A percentile compares a stretch with the other conserved stretches of the same genome.
phyloP scores from a whole-genome alignment of 139 green algal genomes.

The Chlorella sorokiniana region DNA sequence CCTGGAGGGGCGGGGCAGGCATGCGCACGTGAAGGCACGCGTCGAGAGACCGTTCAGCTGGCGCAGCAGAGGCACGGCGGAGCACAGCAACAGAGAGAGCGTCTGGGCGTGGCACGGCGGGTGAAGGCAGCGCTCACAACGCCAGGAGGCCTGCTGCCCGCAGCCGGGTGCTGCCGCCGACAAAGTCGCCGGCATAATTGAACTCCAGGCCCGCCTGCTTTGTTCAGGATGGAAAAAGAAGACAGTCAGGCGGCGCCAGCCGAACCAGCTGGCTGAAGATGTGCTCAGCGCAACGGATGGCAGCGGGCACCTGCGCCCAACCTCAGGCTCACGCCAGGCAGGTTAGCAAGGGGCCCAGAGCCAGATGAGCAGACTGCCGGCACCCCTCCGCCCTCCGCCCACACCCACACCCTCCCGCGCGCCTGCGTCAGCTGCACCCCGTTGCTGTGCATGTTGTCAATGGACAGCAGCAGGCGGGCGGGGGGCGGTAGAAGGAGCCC shows the following conservation, averaged over 20 bases:
- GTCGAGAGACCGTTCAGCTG: not conserved
- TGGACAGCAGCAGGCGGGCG: conserved; percentile 32
- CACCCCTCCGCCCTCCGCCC: not conserved
- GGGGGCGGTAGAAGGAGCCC: conserved; percentile 31
- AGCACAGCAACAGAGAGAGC: too few species aligned
- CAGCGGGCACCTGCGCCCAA: too few species aligned
- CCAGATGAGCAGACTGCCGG: too few species aligned
- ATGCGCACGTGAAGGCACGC: not conserved
- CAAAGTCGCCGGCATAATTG: conserved; percentile 10
- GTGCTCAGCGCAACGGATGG: too few species aligned
- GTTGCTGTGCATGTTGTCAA: conserved; percentile 34
- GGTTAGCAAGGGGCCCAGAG: too few species aligned
- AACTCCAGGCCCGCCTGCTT: conserved; percentile 36
- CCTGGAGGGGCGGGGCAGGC: not conserved
- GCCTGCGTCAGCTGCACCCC: conserved; percentile 30
- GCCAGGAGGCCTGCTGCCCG: conserved; percentile 12
- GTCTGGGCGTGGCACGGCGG: too few species aligned
- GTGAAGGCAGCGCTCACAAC: not conserved
- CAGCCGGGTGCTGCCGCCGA: not conserved
- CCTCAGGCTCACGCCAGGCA: too few species aligned
- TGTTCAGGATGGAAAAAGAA: not conserved
- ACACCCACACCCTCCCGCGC: not conserved
- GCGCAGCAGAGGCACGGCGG: too few species aligned
- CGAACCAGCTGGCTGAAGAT: too few species aligned
- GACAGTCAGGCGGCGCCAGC: not conserved